Evolutionary conservation across 805 yeast species (phyloP).

Genomic region (Kluyveromyces siamensis): DNA sequence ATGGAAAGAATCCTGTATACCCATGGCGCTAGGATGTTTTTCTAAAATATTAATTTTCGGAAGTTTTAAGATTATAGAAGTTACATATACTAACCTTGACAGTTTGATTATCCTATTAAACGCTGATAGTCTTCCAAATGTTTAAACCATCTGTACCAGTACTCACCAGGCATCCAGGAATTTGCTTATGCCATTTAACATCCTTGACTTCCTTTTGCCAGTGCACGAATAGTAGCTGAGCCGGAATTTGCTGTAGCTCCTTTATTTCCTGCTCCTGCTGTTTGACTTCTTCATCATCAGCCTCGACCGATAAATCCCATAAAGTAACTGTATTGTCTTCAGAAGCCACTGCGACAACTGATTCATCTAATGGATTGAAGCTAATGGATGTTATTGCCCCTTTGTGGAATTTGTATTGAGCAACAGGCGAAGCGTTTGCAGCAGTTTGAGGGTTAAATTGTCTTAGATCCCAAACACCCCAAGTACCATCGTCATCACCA

Average conservation of each 20-base stretch:
- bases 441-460: conserved; percentile 50
- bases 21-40: background rate
- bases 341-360: conserved; percentile 89
- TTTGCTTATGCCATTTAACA: conserved; percentile 95
- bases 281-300: conserved; percentile 93
- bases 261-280: conserved; percentile 70
- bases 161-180: conserved; percentile 89
- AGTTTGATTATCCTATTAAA: conserved; percentile 31
- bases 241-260: conserved; percentile 85
- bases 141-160: conserved; percentile 95
- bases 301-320: conserved; percentile 98
- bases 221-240: conserved; percentile 91
- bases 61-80: background rate
- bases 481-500: conserved; percentile 94
- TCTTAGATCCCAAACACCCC: conserved; percentile 98
- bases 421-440: conserved; percentile 62
- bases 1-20: background rate
- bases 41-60: background rate
- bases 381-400: conserved; percentile 87
- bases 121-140: conserved; percentile 94
- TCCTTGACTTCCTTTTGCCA: conserved; percentile 98
- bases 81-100: background rate
- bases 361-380: conserved; percentile 92
- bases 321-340: conserved; percentile 95
- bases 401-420: conserved; percentile 90